A percentile compares a stretch with the other conserved stretches of the same genome.
Conservation (phyloP, 2,329 filamentous ascomycete genomes). For the Pestalotiopsis sp. region DNA sequence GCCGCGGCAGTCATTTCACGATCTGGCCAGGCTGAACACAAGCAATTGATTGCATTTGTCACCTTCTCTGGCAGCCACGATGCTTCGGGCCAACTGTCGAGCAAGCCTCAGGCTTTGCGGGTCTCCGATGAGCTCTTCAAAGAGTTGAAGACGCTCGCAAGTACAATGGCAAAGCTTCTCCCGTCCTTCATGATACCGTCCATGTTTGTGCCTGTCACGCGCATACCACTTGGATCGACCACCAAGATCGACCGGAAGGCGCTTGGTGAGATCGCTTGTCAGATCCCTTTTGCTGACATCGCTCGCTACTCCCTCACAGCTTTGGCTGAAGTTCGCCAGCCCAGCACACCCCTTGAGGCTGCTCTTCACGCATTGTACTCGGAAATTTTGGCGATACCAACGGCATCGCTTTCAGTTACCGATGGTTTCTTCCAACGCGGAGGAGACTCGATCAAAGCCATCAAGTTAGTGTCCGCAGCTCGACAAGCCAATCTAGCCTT, state of each 20-base stretch:
- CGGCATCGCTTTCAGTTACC: conserved; percentile 31
- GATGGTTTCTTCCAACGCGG: conserved; percentile 42
- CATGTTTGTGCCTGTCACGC: conserved; percentile 3
- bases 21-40: conserved; percentile 1
- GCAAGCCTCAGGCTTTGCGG: conserved; percentile 6
- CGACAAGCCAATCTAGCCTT: conserved; percentile 43
- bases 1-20: conserved; percentile 14
- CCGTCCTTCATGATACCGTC: conserved; percentile 11
- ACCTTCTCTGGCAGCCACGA: conserved; percentile 10
- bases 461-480: conserved; percentile 42
- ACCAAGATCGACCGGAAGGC: conserved; percentile 6
- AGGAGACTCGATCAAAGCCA: conserved; percentile 33
- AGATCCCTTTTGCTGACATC: conserved; percentile 8
- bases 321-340: conserved; percentile 9
- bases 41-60: conserved; percentile 13
- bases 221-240: not conserved
- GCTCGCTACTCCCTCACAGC: conserved; percentile 12
- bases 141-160: not conserved
- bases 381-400: conserved; percentile 26
- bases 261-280: conserved; percentile 8
- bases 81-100: not conserved
- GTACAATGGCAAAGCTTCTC: conserved; percentile 6
- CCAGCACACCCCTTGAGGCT: conserved; percentile 7
- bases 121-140: conserved; percentile 11
- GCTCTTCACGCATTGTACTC: conserved; percentile 25